Evolutionary conservation across 1,284 basidiomycete genomes (phyloP), one percentile per base, ranked within the genome.

Genomic region (Pholiota adiposa): DNA sequence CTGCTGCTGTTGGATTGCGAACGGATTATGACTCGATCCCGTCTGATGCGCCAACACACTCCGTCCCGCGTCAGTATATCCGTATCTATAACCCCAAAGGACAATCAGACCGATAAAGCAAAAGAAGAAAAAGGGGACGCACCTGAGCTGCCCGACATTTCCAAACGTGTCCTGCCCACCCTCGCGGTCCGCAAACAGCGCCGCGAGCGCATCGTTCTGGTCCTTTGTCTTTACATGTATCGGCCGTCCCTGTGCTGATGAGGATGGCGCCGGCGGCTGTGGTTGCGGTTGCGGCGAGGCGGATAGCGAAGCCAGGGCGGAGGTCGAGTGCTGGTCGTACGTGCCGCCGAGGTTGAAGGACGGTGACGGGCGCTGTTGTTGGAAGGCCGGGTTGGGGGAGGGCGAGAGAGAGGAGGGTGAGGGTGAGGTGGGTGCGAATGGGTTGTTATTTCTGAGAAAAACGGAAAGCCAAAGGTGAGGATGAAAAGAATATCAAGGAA

Each of bases 81-180:
- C 86, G 71, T 88, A 90, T 70, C 90, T 40, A 52, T 25, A 21
- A 31, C 29, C 29, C 19, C n/a, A n/a, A n/a, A n/a, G n/a, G n/a
- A n/a, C n/a, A n/a, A n/a, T n/a, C n/a, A n/a, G n/a, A n/a, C n/a
- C n/a, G n/a, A n/a, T n/a, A 18, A 57, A 29, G 44, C 6, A 27
- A 38, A 50, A 27, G 51, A 29, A 46, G 56, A 36, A 51, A 41
- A 38, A 11, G 25, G 50, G 57, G 21, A 68, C 79, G 65, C 70
- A 90, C 82, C 96, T 84, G 61, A 96, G 74, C 56, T 81, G 70
- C 36, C 96, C 96, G 41, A 87, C 69, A 73, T 98, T 98, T 52
- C 96, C 96, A 72, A 98, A 98, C 43, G 96, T 96, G 77, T 98
- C 96, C 73, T 91, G 79, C 0, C 96, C 96, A 67, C 94, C 94